These are phyloP conservation scores for Metschnikowia borealis DNA, from an alignment of 805 yeast species.

Conservation along the genomic window DNA sequence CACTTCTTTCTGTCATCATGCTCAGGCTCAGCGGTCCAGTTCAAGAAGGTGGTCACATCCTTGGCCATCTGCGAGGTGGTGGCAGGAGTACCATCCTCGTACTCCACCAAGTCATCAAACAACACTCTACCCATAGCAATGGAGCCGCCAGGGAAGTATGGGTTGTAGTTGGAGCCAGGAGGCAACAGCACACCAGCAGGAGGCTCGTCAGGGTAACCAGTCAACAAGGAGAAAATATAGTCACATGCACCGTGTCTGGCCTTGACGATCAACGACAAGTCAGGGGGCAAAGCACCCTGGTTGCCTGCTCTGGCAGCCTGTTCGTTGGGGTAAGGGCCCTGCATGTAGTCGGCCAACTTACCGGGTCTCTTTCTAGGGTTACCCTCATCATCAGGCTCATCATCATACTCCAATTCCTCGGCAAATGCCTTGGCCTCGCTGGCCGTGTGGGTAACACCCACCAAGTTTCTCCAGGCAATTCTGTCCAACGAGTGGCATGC, in stretches of 20 bases:
- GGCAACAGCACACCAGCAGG: slow-evolving; percentile 96
- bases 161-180: slow-evolving; percentile 95
- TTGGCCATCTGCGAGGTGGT: slow-evolving; percentile 99
- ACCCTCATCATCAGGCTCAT: slow-evolving; percentile 94
- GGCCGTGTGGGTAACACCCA: slow-evolving; percentile 92
- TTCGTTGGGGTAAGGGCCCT: slow-evolving; percentile 94
- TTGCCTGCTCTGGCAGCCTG: slow-evolving; percentile 99
- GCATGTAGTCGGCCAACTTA: slow-evolving; percentile 92
- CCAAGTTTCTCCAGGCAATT: slow-evolving; percentile 97
- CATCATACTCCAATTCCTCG: slow-evolving; percentile 96
- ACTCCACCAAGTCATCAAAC: slow-evolving; percentile 96
- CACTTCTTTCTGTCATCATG: slow-evolving; percentile 96
- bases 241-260: slow-evolving; percentile 99
- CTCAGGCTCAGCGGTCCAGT: slow-evolving; percentile 99
- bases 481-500: slow-evolving; percentile 97
- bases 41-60: slow-evolving; percentile 91
- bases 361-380: slow-evolving; percentile 97
- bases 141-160: slow-evolving; percentile 99
- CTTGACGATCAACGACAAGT: slow-evolving; percentile 92
- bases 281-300: slow-evolving; percentile 99
- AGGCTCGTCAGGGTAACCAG: slow-evolving; percentile 98
- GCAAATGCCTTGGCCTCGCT: slow-evolving; percentile 89
- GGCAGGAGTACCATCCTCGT: slow-evolving; percentile 98
- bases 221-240: slow-evolving; percentile 88
- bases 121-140: slow-evolving; percentile 99